Base-by-base conservation (phyloP, 169 alveolate species). In the Cyclospora cayetanensis region DNA sequence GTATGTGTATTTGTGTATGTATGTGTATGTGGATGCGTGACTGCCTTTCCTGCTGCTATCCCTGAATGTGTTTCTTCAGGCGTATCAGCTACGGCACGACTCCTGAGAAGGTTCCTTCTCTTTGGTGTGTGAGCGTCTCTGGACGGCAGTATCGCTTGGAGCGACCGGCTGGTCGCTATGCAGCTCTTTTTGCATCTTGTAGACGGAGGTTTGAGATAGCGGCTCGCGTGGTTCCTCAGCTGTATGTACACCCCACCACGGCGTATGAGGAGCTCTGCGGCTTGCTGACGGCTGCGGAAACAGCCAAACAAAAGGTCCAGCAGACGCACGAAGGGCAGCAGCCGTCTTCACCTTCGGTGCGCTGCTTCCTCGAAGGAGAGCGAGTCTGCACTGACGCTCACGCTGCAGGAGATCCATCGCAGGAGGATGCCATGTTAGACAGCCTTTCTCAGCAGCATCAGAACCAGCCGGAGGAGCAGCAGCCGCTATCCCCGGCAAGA, bases 161-260 rank as follows among this genome's bases (percentile, higher is more conserved):
- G 91, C 35, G 70, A 50, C 91, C 91, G 0, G 91, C 91, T 4
- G 91, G 91, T 1, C 80, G 91, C 0, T 84, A 84, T 39, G 91
- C 65, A 7, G 52, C 91, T 11, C 65, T 84, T 2, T 52, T 84
- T 7, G 80, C 70, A 43, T 84, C 91, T 35, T 55, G 35, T 27
- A 55, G 29, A 43, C 34, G 25, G 27, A 63, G 46, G 65, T 84
- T 84, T 25, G 91, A 84, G 65, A 82, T 84, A 5, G 91, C 91
- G 11, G 65, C 91, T 3, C 82, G 91, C 50, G 91, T 84, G 18
- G 66, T 84, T 2, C 70, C 70, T 4, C 91, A 84, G 91, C 91
- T 84, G 41, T 39, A 42, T 35, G 42, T 84, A 18, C 55, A 84
- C 43, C 91, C 60, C 18, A 31, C 9, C 41, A 29, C 43, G 70